Evolutionary conservation across 2,329 filamentous ascomycete species (phyloP), one percentile per base, ranked within the genome.

Genomic region (Lachnellula willkommii): DNA sequence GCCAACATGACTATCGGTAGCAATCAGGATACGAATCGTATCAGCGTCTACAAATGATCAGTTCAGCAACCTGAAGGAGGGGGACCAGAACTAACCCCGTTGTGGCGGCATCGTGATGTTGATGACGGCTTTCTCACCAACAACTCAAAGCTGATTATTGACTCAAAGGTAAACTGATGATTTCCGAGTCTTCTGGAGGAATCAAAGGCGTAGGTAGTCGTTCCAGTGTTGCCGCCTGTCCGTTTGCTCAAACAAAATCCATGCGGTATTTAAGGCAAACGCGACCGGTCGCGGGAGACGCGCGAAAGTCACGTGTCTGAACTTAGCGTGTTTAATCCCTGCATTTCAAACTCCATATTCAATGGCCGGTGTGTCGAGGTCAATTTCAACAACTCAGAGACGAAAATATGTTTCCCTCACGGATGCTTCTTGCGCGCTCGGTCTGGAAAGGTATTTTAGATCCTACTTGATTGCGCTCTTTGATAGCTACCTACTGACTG

Each of bases 1-100:
- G 52, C 94, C 94, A 58, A 99, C 94, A 87, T 99, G 94, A 65
- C 95, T 97, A 71, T 99, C 94, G 15, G 93, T 97, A 40, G 94
- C 87, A 58, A 99, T 81, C 39, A 99, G 84, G 63, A 99, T 94
- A 62, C 90, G 90, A 68, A 99, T 96, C 0, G 90, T 95, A 74
- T 99, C 90, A 65, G 88, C 67, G 40, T 58, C 69, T 70, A 40
- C 17, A 47, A 39, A 32, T 48, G 48, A 37, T 63, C 35, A 63
- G 55, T 24, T 12, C 39, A 39, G 39, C 11, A 20, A 6, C 20
- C n/a, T 11, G 12, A 12, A 37, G 26, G 26, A 42, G 15, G 7
- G 22, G 35, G 7, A 20, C 36, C 42, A 12, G 32, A 54, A 58
- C 52, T 26, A 46, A 65, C 65, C 57, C 39, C 60, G 55, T 24